phyloP scores from a whole-genome alignment of 352 stramenopile species.

The Phytophthora idaei region DNA sequence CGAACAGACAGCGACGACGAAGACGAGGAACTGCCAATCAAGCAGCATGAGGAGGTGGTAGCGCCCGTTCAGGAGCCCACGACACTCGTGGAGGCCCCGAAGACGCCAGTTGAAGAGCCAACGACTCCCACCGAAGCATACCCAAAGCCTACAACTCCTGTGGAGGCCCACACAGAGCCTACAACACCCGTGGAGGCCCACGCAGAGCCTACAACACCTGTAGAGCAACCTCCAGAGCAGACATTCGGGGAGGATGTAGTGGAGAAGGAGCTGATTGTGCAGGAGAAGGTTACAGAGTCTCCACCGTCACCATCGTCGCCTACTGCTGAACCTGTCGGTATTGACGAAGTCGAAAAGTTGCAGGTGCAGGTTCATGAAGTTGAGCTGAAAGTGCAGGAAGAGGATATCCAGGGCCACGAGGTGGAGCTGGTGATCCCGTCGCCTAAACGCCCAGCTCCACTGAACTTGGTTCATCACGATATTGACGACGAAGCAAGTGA shows the following conservation, averaged over 20 bases:
- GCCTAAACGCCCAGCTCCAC: constrained; percentile 28
- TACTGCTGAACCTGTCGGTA: neutral
- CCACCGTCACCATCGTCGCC: neutral
- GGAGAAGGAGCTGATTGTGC: constrained; percentile 8
- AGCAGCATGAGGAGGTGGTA: constrained; percentile 1
- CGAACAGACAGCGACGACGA: constrained; percentile 43
- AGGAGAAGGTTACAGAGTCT: constrained; percentile 6
- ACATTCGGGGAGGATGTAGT: constrained; percentile 20
- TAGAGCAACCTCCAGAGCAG: constrained; percentile 22
- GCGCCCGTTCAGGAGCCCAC: neutral
- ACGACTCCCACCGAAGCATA: constrained; percentile 7
- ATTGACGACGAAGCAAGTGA: constrained; percentile 42
- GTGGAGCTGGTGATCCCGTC: constrained; percentile 34
- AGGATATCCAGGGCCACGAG: constrained; percentile 16
- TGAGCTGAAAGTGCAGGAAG: constrained; percentile 16
- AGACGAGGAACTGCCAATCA: constrained; percentile 18
- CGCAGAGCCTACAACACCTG: constrained; percentile 15
- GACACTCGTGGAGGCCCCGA: constrained; percentile 11
- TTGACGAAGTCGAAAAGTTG: constrained; percentile 3
- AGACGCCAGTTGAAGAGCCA: constrained; percentile 4
- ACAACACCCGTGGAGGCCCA: constrained; percentile 6
- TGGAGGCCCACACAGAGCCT: constrained; percentile 2
- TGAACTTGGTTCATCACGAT: constrained; percentile 40
- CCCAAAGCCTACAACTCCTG: constrained; percentile 4
- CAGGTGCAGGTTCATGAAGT: constrained; percentile 15